Evolutionary conservation across 2,329 filamentous ascomycete genomes (phyloP).

Genomic region (Neonectria punicea): DNA sequence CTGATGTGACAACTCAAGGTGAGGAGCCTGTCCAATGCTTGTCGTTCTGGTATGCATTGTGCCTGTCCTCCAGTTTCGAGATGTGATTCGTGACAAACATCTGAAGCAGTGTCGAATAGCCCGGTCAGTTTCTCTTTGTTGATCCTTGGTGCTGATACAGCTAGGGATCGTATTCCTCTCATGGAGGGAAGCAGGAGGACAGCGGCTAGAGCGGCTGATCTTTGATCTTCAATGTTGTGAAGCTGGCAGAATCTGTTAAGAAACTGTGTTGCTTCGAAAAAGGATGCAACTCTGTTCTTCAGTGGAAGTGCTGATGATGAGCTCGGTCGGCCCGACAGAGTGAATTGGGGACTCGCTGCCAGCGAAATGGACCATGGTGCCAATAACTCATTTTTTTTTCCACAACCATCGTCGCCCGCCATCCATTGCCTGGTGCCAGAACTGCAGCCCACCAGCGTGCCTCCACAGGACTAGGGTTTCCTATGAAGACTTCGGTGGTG

Average conservation of each 20-base stretch:
- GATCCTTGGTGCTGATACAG: neutral
- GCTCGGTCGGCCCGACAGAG: neutral
- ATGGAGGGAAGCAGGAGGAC: constrained; percentile 11
- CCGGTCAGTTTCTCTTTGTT: neutral
- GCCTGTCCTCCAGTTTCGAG: neutral
- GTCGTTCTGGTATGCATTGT: too few relatives aligned
- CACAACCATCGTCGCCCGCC: constrained; percentile 8
- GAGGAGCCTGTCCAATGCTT: constrained; percentile 1
- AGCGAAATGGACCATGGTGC: constrained; percentile 16
- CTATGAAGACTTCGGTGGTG: neutral
- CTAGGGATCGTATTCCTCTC: neutral
- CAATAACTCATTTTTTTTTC: neutral
- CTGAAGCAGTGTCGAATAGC: neutral
- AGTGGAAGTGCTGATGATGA: neutral
- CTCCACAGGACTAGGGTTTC: neutral
- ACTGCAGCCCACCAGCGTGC: constrained; percentile 21
- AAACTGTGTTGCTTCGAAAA: neutral
- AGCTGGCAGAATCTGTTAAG: constrained; percentile 18
- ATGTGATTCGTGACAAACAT: neutral
- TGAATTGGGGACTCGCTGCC: neutral
- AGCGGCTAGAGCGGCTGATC: constrained; percentile 9
- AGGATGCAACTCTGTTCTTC: neutral
- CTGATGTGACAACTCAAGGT: neutral
- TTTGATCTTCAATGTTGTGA: constrained; percentile 15
- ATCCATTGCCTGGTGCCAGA: constrained; percentile 6